phyloP scores from a whole-genome alignment of 2,329 filamentous ascomycete genomes.

The Ophiostoma sp. region DNA sequence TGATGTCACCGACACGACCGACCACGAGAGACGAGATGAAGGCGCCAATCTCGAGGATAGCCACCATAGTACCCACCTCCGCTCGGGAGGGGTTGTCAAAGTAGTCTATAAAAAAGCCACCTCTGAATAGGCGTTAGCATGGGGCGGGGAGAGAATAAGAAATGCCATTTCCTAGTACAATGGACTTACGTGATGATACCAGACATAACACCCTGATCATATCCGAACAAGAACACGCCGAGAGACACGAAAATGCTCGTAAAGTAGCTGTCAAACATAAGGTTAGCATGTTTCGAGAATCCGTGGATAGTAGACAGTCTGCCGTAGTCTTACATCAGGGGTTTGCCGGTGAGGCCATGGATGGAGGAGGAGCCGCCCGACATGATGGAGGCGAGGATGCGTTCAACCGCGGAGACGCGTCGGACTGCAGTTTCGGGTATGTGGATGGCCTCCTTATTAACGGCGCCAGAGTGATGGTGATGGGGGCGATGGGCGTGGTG shows the following conservation, averaged over 20 bases:
- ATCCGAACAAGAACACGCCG: constrained; percentile 85
- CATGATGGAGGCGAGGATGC: constrained; percentile 81
- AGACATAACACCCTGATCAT: constrained; percentile 90
- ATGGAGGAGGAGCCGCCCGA: constrained; percentile 72
- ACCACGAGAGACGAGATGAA: constrained; percentile 86
- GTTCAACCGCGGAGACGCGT: constrained; percentile 65
- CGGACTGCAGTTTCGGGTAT: constrained; percentile 69
- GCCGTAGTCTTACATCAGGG: constrained; percentile 66
- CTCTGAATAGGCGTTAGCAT: constrained; percentile 51
- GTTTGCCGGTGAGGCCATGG: constrained; percentile 92
- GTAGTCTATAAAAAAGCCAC: constrained; percentile 84
- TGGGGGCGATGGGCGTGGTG: constrained; percentile 34
- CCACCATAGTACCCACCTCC: constrained; percentile 94
- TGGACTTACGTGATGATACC: constrained; percentile 62
- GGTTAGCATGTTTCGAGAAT: not conserved
- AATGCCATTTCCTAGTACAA: not conserved
- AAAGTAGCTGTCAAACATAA: constrained; percentile 67
- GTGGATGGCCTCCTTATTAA: constrained; percentile 75
- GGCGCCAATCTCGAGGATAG: constrained; percentile 91
- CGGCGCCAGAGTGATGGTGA: constrained; percentile 43
- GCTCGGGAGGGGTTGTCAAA: constrained; percentile 86
- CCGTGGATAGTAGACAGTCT: too few relatives aligned
- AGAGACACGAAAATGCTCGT: constrained; percentile 88
- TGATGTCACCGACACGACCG: constrained; percentile 85
- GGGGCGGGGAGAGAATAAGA: not conserved